Conservation (phyloP, 1,139 yeast genomes). For the Petasospora rhodanensis region DNA sequence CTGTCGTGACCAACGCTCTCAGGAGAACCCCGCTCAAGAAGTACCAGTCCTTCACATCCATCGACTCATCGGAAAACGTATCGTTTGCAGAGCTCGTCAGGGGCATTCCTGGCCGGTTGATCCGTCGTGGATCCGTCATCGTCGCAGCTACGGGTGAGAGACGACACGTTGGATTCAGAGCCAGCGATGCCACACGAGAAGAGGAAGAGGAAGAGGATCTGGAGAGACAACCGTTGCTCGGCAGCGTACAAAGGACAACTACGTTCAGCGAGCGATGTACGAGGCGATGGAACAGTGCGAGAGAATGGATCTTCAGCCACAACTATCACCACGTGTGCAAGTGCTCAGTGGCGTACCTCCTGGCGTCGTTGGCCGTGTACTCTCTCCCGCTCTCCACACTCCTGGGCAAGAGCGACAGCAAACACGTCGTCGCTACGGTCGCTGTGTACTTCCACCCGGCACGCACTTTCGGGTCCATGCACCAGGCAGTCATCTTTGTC, state of each 20-base stretch:
- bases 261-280: neutral
- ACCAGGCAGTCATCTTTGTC: slow-evolving; percentile 65
- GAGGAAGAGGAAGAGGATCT: slow-evolving; percentile 12
- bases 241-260: neutral
- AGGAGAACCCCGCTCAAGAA: slow-evolving; percentile 11
- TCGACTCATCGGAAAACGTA: slow-evolving; percentile 15
- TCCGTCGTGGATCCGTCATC: slow-evolving; percentile 31
- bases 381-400: slow-evolving; percentile 49
- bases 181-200: neutral
- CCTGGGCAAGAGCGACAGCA: slow-evolving; percentile 67
- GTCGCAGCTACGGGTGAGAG: slow-evolving; percentile 33
- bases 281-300: neutral
- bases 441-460: slow-evolving; percentile 86
- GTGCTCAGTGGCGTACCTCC: slow-evolving; percentile 65
- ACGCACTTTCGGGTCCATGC: slow-evolving; percentile 76
- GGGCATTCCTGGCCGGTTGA: slow-evolving; percentile 19
- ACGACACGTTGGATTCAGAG: slow-evolving; percentile 11
- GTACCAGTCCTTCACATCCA: slow-evolving; percentile 21
- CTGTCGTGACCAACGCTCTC: too few species aligned
- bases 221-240: slow-evolving; percentile 14
- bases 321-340: slow-evolving; percentile 38
- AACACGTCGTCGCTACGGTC: slow-evolving; percentile 78
- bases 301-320: slow-evolving; percentile 3
- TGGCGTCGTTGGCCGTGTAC: slow-evolving; percentile 77
- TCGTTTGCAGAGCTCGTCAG: slow-evolving; percentile 11